These are phyloP conservation scores for Monilinia aucupariae DNA, from an alignment of 2,329 filamentous ascomycete genomes.

Conservation along the genomic window DNA sequence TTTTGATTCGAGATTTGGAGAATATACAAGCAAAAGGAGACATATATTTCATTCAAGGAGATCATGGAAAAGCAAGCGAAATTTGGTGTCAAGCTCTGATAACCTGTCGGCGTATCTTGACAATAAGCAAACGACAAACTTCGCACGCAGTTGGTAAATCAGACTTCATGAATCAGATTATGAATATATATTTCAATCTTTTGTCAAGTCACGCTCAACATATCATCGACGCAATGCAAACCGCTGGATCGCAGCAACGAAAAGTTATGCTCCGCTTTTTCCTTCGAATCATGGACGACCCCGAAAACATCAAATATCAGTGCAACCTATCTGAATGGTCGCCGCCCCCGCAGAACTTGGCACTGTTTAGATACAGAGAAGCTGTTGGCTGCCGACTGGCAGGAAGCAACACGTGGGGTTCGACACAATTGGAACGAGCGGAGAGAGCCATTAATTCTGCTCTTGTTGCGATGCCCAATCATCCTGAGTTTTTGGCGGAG, in stretches of 20 bases:
- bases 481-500: background rate
- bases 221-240: background rate
- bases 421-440: background rate
- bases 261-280: background rate
- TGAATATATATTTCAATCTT: background rate
- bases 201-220: background rate
- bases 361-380: background rate
- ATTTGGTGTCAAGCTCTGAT: background rate
- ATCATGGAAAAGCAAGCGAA: background rate
- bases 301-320: background rate
- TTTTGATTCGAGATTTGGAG: background rate
- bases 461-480: background rate
- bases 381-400: background rate
- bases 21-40: background rate
- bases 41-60: background rate
- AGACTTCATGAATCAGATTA: background rate
- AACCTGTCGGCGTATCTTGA: background rate
- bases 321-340: background rate
- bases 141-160: background rate
- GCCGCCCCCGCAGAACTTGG: background rate
- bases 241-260: background rate
- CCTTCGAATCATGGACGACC: background rate
- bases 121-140: background rate
- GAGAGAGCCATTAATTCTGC: background rate
- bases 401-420: background rate